These are phyloP conservation scores for Chenopodium album DNA, from an alignment of 148 eudicot genomes.

Conservation along the genomic window DNA sequence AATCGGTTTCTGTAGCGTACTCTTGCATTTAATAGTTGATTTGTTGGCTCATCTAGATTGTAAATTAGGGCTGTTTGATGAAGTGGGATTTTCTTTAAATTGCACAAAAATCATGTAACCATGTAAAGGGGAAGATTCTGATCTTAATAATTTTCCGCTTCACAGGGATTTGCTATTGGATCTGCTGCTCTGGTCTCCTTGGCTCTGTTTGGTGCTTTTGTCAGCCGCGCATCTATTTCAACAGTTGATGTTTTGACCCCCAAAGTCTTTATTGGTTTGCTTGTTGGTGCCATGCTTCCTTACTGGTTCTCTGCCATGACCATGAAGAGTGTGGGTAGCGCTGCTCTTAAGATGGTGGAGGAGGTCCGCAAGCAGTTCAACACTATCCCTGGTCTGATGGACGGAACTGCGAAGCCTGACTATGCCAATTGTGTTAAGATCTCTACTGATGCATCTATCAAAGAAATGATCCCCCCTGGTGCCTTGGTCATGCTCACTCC, in stretches of 20 bases:
- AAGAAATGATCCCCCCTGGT: slow-evolving; percentile 88
- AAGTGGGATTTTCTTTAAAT: neutral
- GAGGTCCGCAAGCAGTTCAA: slow-evolving; percentile 92
- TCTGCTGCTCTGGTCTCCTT: slow-evolving; percentile 90
- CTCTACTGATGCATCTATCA: slow-evolving; percentile 92
- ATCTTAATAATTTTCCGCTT: neutral
- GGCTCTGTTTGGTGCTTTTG: slow-evolving; percentile 85
- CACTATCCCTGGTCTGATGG: slow-evolving; percentile 92
- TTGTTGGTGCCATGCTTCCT: slow-evolving; percentile 96
- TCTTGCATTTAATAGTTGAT: neutral
- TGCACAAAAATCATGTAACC: neutral
- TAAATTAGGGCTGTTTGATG: neutral
- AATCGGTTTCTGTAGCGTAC: neutral
- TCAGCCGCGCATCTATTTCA: slow-evolving; percentile 67
- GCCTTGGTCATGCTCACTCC: slow-evolving; percentile 92
- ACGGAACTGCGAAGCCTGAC: slow-evolving; percentile 84
- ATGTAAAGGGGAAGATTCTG: neutral
- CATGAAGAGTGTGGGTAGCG: slow-evolving; percentile 96
- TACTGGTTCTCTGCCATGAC: slow-evolving; percentile 99
- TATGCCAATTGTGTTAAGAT: slow-evolving; percentile 93
- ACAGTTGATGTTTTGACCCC: slow-evolving; percentile 76
- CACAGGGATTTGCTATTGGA: slow-evolving; percentile 90
- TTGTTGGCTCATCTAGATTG: neutral
- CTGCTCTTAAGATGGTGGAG: slow-evolving; percentile 92
- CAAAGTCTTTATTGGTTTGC: slow-evolving; percentile 78